phyloP scores from a whole-genome alignment of 169 alveolate species.

The Plasmodium malariae region DNA sequence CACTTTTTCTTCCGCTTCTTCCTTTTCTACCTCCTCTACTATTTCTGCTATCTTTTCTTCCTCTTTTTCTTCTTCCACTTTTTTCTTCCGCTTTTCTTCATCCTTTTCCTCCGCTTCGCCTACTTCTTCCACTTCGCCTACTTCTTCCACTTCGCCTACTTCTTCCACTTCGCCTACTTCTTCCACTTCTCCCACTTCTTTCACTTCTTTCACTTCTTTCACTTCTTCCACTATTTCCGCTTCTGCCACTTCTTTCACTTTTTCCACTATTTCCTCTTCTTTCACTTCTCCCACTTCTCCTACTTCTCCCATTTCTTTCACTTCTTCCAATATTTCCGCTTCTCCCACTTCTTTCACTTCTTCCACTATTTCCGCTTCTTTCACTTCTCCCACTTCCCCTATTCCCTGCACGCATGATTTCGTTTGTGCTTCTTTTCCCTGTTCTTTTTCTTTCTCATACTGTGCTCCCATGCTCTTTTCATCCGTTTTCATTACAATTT shows the following conservation, averaged over 20 bases:
- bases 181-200: neutral
- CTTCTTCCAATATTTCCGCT: neutral
- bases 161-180: neutral
- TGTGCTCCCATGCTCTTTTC: neutral
- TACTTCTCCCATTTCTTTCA: neutral
- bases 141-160: neutral
- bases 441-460: neutral
- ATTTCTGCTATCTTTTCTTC: neutral
- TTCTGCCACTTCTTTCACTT: neutral
- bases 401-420: no score
- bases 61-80: neutral
- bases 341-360: neutral
- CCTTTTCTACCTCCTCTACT: neutral
- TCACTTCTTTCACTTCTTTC: constrained; percentile 4
- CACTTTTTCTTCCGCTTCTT: neutral
- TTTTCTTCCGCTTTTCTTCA: neutral
- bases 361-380: neutral
- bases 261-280: neutral
- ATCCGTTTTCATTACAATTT: neutral
- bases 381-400: neutral
- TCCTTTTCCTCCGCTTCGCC: constrained; percentile 4
- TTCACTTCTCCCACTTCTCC: neutral
- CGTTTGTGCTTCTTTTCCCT: no score
- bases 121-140: neutral
- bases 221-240: neutral